phyloP scores from a whole-genome alignment of 192 early-diverging fungal species.

The Rhizophagus clarus region DNA sequence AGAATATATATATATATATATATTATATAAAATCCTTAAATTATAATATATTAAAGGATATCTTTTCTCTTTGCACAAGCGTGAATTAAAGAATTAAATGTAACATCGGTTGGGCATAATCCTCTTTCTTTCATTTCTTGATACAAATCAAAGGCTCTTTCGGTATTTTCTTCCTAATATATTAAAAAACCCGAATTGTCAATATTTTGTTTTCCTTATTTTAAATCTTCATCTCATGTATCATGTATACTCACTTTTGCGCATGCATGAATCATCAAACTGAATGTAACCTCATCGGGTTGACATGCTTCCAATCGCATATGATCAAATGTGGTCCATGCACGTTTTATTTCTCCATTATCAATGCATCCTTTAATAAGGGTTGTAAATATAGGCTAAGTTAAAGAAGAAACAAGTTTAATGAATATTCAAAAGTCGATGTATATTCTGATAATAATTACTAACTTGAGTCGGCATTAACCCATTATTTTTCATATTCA shows the following conservation, averaged over 20 bases:
- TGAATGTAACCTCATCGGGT: slow-evolving; percentile 81
- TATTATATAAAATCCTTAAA: not conserved
- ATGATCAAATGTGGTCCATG: slow-evolving; percentile 91
- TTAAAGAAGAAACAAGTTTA: slow-evolving; percentile 22
- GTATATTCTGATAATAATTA: not conserved
- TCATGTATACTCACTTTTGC: slow-evolving; percentile 51
- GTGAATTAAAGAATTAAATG: slow-evolving; percentile 86
- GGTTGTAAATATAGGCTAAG: slow-evolving; percentile 68
- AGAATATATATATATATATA: not conserved
- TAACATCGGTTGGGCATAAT: slow-evolving; percentile 77
- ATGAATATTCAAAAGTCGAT: not conserved
- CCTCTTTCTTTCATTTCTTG: slow-evolving; percentile 76
- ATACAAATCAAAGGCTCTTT: slow-evolving; percentile 89
- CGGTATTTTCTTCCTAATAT: slow-evolving; percentile 68
- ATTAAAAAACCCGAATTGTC: not conserved
- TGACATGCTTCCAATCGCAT: slow-evolving; percentile 75
- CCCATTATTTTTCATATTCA: slow-evolving; percentile 68
- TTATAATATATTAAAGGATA: slow-evolving; percentile 14
- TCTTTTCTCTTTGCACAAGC: slow-evolving; percentile 78
- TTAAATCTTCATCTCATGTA: too few species aligned
- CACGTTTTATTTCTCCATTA: slow-evolving; percentile 66
- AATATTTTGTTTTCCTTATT: too few species aligned
- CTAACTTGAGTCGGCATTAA: slow-evolving; percentile 51
- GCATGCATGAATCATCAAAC: slow-evolving; percentile 92
- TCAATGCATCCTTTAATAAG: slow-evolving; percentile 84